Base-by-base conservation (phyloP, 2,329 filamentous ascomycete species). In the Aureobasidium sp. region DNA sequence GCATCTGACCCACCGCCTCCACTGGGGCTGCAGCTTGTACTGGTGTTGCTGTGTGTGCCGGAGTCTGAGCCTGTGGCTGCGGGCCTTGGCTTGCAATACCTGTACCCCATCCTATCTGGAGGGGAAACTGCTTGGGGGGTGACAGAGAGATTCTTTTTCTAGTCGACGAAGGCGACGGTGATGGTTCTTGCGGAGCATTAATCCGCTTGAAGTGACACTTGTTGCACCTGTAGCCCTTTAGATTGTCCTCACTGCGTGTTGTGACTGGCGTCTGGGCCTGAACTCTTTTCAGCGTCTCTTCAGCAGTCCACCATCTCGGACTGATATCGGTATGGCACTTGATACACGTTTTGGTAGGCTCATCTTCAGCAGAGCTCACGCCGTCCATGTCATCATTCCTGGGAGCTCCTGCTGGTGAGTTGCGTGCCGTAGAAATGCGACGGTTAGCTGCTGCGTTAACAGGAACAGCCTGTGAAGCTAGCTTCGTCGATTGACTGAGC, bases 281-380 rank as follows among this genome's bases (percentile, higher is more conserved):
- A 8, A 60, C 29, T 52, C 22, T 55, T 34, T 39, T 25, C 20
- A 62, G 2, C 9, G 56, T 60, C 20, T 62, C 53, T 31, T 60
- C 55, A n/a, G 37, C 48, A 17, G 53, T 22, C 62, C 62, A 80
- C 79, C 79, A 81, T 69, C 83, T 87, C 5, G 88, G 89, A 67
- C 87, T 91, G 56, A 87, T 82, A 70, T 91, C 87, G 62, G 88
- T 81, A 14, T 76, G 72, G 68, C 79, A 81, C 57, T 74, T 75
- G 27, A 68, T 70, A 62, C 79, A 81, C 22, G 75, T 73, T 52
- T 74, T 73, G 9, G 65, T 57, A 63, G 70, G 70, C 25, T 67
- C 66, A 20, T 70, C 69, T 20, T 71, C 65, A 20, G 70, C 68
- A 63, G 78, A 75, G 62, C 61, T 68, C 25, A 49, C 52, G 25